Evolutionary conservation across 2,329 filamentous ascomycete species (phyloP).

Genomic region (Monosporascus sp.): DNA sequence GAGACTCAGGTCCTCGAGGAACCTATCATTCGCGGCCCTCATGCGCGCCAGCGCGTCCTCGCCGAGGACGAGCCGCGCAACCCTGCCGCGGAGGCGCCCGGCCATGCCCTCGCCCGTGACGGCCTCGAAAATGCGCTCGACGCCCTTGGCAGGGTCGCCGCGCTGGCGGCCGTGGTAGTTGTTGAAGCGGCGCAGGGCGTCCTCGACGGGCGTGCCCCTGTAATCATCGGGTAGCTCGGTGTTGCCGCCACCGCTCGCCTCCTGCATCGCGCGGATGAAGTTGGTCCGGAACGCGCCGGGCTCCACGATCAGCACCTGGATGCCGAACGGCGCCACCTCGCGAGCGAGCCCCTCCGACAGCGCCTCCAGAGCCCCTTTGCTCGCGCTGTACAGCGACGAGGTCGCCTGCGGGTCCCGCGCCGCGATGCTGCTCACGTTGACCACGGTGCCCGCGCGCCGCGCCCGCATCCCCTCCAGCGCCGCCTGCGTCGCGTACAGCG

Average conservation of each 20-base stretch:
- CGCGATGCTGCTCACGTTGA: conserved; percentile 24
- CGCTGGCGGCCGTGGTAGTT: conserved; percentile 17
- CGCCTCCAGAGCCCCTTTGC: conserved; percentile 37
- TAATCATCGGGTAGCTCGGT: conserved; percentile 15
- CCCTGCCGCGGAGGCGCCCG: conserved; percentile 25
- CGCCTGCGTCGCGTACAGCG: conserved; percentile 22
- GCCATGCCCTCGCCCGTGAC: conserved; percentile 27
- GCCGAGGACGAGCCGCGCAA: conserved; percentile 32
- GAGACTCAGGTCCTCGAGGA: conserved; percentile 14
- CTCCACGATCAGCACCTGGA: conserved; percentile 35
- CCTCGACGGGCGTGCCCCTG: conserved; percentile 10
- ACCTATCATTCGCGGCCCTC: conserved; percentile 13
- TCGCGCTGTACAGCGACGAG: conserved; percentile 19
- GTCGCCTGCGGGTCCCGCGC: conserved; percentile 17
- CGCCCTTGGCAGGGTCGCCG: conserved; percentile 30
- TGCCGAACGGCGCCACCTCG: conserved; percentile 30
- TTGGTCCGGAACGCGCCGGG: conserved; percentile 38
- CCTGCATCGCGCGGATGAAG: conserved; percentile 25
- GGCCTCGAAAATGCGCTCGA: conserved; percentile 32
- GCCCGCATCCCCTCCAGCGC: conserved; percentile 23
- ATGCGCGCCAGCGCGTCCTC: conserved; percentile 23
- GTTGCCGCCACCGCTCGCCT: conserved; percentile 4
- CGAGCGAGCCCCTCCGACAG: conserved; percentile 30
- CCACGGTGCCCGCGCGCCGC: conserved; percentile 19
- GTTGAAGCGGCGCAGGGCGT: conserved; percentile 9